These are phyloP conservation scores for Sclerotinia trifoliorum DNA, from an alignment of 2,329 filamentous ascomycete genomes.

Conservation along the genomic window DNA sequence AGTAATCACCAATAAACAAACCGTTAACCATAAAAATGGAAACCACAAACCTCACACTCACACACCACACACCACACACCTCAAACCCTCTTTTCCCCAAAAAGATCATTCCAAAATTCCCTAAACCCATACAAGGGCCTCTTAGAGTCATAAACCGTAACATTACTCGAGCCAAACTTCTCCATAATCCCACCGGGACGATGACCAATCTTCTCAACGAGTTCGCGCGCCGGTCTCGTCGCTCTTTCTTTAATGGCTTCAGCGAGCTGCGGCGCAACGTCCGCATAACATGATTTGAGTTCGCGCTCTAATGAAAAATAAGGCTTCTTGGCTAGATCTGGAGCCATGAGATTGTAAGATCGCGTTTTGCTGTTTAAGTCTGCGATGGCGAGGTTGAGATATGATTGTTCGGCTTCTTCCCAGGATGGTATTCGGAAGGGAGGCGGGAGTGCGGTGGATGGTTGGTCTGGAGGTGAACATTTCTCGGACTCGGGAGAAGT, in stretches of 20 bases:
- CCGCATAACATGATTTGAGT: conserved; percentile 75
- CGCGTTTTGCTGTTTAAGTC: conserved; percentile 78
- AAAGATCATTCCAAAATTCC: conserved; percentile 88
- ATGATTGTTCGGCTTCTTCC: conserved; percentile 69
- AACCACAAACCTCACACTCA: not conserved
- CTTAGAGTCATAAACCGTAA: conserved; percentile 70
- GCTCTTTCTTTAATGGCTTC: conserved; percentile 71
- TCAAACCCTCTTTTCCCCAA: conserved; percentile 28
- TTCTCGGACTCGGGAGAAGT: conserved; percentile 13
- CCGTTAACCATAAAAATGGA: not conserved
- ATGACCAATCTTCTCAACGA: conserved; percentile 46
- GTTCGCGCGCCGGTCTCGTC: conserved; percentile 44
- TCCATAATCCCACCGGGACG: conserved; percentile 58
- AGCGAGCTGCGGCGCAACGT: conserved; percentile 76
- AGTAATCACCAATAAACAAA: too few species aligned
- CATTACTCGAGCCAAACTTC: conserved; percentile 54
- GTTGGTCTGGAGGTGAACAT: conserved; percentile 25
- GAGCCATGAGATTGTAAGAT: conserved; percentile 93
- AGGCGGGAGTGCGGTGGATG: conserved; percentile 41
- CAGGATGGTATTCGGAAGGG: conserved; percentile 80
- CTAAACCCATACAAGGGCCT: conserved; percentile 79
- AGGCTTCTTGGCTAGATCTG: conserved; percentile 86
- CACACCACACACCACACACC: not conserved
- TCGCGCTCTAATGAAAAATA: conserved; percentile 86
- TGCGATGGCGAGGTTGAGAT: conserved; percentile 72